A percentile compares a stretch with the other conserved stretches of the same genome.
Evolutionary conservation across 208 protist species (phyloP).

Genomic region (Trypanosoma congolense): DNA sequence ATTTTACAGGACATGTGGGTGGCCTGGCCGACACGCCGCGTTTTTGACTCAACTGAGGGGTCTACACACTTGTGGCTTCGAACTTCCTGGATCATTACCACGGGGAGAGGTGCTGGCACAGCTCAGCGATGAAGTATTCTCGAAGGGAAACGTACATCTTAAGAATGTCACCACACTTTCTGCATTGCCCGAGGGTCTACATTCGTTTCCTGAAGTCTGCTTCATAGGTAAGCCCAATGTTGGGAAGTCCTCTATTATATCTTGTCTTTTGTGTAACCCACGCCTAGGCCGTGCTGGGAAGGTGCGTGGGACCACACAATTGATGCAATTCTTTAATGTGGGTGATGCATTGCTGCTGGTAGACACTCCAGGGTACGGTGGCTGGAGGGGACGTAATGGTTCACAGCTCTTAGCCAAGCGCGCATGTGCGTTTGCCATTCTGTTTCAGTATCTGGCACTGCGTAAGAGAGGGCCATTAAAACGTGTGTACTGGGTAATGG

Average conservation of each 20-base stretch:
- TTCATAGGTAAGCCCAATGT: conserved; percentile 87
- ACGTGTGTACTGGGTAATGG: conserved; percentile 84
- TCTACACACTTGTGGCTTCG: too few relatives aligned
- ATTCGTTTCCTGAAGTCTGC: conserved; percentile 87
- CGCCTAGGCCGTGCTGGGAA: conserved; percentile 45
- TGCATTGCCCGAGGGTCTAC: conserved; percentile 77
- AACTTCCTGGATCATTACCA: conserved; percentile 8
- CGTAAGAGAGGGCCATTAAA: conserved; percentile 71
- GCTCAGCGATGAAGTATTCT: conserved; percentile 79
- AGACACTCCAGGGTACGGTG: conserved; percentile 86
- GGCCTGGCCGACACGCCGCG: too few relatives aligned
- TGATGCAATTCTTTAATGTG: conserved; percentile 89
- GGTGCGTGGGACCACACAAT: conserved; percentile 57
- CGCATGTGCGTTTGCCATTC: conserved; percentile 72
- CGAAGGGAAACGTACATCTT: conserved; percentile 72
- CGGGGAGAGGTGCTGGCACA: conserved; percentile 34
- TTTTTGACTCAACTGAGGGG: too few relatives aligned
- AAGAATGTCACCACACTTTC: conserved; percentile 78
- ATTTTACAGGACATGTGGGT: too few relatives aligned
- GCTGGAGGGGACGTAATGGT: conserved; percentile 54
- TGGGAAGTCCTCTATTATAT: conserved; percentile 86
- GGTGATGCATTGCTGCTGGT: conserved; percentile 81
- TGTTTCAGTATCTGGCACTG: conserved; percentile 83
- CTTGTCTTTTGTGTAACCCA: conserved; percentile 73
- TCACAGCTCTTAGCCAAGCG: conserved; percentile 32